Percentiles rank a stretch among this genome's conserved stretches.
phyloP scores from a whole-genome alignment of 495 filamentous ascomycete species.

The Rhypophila decipiens region DNA sequence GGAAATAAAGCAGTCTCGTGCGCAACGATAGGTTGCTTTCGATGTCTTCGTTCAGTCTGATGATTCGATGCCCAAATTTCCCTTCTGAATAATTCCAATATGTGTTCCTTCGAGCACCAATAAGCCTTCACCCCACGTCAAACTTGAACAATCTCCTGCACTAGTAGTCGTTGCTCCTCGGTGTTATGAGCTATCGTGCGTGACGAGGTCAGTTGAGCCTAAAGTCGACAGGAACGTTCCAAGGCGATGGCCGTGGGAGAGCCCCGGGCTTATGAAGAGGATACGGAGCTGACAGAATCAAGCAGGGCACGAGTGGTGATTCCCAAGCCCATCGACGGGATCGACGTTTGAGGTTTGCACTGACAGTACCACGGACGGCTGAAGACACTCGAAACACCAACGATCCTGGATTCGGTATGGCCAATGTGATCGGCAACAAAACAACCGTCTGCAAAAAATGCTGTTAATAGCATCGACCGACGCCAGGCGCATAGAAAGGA shows the following conservation, averaged over 20 bases:
- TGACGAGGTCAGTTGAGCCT: not conserved
- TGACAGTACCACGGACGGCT: conserved; percentile 20
- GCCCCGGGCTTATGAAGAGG: conserved; percentile 20
- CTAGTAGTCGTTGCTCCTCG: not conserved
- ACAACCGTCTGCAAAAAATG: conserved; percentile 8
- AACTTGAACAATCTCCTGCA: not conserved
- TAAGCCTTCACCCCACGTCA: no score
- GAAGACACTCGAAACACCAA: conserved; percentile 25
- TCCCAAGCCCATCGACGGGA: conserved; percentile 18
- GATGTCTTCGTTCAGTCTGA: no score
- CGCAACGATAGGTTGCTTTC: no score
- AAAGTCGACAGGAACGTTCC: not conserved
- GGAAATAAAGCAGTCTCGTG: no score
- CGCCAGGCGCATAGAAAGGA: not conserved
- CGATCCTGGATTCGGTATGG: conserved; percentile 14
- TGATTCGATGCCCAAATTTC: no score
- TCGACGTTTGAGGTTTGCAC: conserved; percentile 31
- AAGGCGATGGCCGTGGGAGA: conserved; percentile 6
- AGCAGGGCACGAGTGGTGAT: not conserved
- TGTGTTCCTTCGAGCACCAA: no score
- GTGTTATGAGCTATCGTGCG: not conserved
- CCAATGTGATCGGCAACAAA: conserved; percentile 1
- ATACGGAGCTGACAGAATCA: not conserved
- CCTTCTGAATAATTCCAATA: no score
- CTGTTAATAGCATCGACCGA: not conserved